Evolutionary conservation across 2,329 filamentous ascomycete species (phyloP).

Genomic region (Trichoderma arundinaceum): DNA sequence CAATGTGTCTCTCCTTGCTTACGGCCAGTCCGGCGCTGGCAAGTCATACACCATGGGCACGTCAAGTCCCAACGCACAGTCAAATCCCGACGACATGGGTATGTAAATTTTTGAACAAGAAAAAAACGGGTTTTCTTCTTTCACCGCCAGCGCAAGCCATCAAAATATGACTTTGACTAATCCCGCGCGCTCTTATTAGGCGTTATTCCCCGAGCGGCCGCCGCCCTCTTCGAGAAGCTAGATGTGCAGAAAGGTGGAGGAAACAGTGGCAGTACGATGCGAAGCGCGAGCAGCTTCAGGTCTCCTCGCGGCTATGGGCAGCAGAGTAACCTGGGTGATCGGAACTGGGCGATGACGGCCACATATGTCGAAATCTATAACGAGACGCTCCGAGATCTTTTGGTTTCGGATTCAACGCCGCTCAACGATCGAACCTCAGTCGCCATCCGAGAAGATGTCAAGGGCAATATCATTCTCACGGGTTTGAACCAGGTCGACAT

Average conservation of each 20-base stretch:
- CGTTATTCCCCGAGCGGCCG: conserved; percentile 91
- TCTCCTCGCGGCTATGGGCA: conserved; percentile 73
- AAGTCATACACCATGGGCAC: conserved; percentile 99
- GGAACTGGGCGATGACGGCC: conserved; percentile 88
- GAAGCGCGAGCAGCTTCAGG: conserved; percentile 63
- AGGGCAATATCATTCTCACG: conserved; percentile 92
- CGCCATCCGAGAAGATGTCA: conserved; percentile 91
- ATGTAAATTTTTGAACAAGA: conserved; percentile 45
- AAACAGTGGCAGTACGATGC: conserved; percentile 57
- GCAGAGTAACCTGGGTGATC: conserved; percentile 62
- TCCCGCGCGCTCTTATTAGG: conserved; percentile 56
- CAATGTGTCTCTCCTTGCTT: conserved; percentile 96
- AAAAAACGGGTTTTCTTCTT: neutral
- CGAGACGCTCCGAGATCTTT: conserved; percentile 88
- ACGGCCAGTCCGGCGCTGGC: conserved; percentile 95
- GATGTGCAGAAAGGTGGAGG: conserved; percentile 62
- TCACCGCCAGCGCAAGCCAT: neutral
- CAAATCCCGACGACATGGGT: conserved; percentile 77
- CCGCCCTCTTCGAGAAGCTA: conserved; percentile 85
- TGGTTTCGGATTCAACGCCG: conserved; percentile 76
- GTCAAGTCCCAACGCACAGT: conserved; percentile 80
- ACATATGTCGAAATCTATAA: conserved; percentile 99
- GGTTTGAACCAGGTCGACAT: conserved; percentile 87
- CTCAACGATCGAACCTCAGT: conserved; percentile 75
- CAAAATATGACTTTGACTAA: neutral